Evolutionary conservation across 495 filamentous ascomycete species (phyloP), one percentile per base, ranked within the genome.

Genomic region (Penicillium manginii): DNA sequence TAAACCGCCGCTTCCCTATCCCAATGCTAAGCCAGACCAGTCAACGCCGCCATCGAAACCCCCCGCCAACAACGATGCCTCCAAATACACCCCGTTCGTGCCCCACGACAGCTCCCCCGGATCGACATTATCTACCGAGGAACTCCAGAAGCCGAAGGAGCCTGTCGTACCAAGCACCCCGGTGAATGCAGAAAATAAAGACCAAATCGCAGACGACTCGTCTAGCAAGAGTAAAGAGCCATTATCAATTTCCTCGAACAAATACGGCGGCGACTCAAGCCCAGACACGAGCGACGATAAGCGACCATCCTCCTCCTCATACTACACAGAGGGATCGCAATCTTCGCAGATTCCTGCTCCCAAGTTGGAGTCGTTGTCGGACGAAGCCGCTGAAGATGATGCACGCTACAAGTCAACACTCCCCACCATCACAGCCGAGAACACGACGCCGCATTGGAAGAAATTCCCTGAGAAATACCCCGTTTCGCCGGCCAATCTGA

Each of bases 401-500:
- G 45, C 45, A 14, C 45, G 21, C 10, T 47, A 47, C 21, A 7
- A 47, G 22, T 45, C 42, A 45, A 22, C 45, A 26, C 19, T 23
- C 33, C 42, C 54, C 35, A 65, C 62, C 21, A 57, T 64, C 29
- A 22, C 58, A 2, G 80, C 79, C 7, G 74, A 72, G 56, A 59
- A 75, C 31, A 70, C 79, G 42, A 72, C 74, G 11, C 68, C 77
- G 37, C 63, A 71, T 29, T 96, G 92, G 92, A 67, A 75, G 60
- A 89, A 86, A 64, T 77, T 82, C 40, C 78, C 80, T 7, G 90
- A 96, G 64, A 82, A 87, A 65, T 96, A 87, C 73, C 91, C 92
- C 2, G 72, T 97, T 7, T 79, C 86, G 17, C 68, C 80, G 11
- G 83, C 83, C 54, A 84, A 87, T 17, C 67, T 96, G 51, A 92